These are phyloP conservation scores for Phycomyces nitens DNA, from an alignment of 192 early-diverging fungal genomes.

Conservation along the genomic window DNA sequence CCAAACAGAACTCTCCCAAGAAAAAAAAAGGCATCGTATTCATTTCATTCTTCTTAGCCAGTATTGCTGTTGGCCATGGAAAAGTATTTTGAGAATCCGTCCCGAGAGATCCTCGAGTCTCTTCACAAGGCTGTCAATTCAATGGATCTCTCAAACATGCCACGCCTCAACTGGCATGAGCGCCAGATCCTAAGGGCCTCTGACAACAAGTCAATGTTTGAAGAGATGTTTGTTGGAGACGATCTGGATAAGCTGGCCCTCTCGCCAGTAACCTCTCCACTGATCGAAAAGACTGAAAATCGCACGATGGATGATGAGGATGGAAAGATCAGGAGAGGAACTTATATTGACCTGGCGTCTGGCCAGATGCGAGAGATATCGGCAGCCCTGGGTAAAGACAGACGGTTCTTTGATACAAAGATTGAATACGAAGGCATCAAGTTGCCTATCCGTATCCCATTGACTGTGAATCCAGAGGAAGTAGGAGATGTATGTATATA, in stretches of 20 bases:
- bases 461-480: slow-evolving; percentile 84
- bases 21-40: too few species aligned
- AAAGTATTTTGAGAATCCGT: slow-evolving; percentile 81
- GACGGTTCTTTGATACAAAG: slow-evolving; percentile 83
- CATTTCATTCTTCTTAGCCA: too few species aligned
- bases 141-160: slow-evolving; percentile 80
- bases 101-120: slow-evolving; percentile 67
- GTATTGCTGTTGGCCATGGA: slow-evolving; percentile 87
- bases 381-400: slow-evolving; percentile 70
- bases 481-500: slow-evolving; percentile 87
- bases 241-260: slow-evolving; percentile 13
- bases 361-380: slow-evolving; percentile 41
- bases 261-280: neutral
- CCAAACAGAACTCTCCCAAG: too few species aligned
- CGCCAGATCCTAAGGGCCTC: slow-evolving; percentile 80
- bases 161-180: slow-evolving; percentile 72
- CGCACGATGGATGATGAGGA: slow-evolving; percentile 2
- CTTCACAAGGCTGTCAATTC: slow-evolving; percentile 81
- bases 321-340: slow-evolving; percentile 39
- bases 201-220: slow-evolving; percentile 82
- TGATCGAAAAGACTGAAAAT: neutral
- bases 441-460: slow-evolving; percentile 82
- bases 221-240: slow-evolving; percentile 65
- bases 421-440: slow-evolving; percentile 82
- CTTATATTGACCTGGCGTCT: slow-evolving; percentile 46